These are phyloP conservation scores for Ceratocystis ficicola DNA, from an alignment of 2,329 filamentous ascomycete genomes.

Conservation along the genomic window DNA sequence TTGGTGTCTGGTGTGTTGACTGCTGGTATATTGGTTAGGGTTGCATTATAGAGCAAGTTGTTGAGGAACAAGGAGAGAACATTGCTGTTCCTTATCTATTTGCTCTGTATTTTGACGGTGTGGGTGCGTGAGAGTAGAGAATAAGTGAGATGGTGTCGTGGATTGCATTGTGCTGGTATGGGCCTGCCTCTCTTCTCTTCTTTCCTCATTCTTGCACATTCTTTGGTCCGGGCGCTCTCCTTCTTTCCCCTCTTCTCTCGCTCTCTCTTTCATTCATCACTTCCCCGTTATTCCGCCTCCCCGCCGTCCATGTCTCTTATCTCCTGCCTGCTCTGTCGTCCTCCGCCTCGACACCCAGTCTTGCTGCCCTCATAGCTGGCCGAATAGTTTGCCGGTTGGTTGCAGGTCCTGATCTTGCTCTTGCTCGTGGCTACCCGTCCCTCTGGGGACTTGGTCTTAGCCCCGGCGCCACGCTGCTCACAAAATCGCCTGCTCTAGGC, in stretches of 20 bases:
- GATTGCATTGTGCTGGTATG: background rate
- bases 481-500: background rate
- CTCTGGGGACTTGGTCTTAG: background rate
- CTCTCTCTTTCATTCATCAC: background rate
- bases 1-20: background rate
- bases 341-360: background rate
- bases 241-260: background rate
- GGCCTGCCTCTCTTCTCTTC: background rate
- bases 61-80: constrained; percentile 6
- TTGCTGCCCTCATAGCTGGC: background rate
- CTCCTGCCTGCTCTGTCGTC: background rate
- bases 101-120: background rate
- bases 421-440: background rate
- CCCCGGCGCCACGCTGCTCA: background rate
- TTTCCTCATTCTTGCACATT: background rate
- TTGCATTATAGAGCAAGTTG: background rate
- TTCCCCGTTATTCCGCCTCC: background rate
- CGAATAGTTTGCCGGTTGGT: background rate
- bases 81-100: constrained; percentile 8
- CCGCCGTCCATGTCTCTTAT: background rate
- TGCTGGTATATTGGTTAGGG: background rate
- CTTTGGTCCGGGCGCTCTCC: background rate
- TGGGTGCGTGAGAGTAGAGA: background rate
- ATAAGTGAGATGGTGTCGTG: no score
- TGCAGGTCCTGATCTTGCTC: background rate